Evolutionary conservation across 257 asterid species (phyloP).

Genomic region (Solanum acaule): DNA sequence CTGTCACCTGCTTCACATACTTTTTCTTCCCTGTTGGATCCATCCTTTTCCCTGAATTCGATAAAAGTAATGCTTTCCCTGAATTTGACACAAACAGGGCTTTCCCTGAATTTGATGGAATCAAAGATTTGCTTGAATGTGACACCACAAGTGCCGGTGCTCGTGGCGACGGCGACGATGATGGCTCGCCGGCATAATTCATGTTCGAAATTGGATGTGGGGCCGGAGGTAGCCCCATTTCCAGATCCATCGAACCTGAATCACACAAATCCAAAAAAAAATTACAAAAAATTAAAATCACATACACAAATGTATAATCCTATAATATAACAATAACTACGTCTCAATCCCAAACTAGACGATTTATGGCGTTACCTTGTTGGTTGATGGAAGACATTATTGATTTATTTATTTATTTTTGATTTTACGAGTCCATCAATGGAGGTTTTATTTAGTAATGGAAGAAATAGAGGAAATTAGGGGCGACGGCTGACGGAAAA

Average conservation of each 20-base stretch:
- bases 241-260: constrained; percentile 38
- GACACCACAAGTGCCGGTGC: constrained; percentile 54
- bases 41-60: constrained; percentile 53
- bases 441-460: neutral
- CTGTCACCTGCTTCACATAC: constrained; percentile 90
- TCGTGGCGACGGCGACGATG: constrained; percentile 40
- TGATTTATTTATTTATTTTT: neutral
- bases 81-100: constrained; percentile 39
- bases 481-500: neutral
- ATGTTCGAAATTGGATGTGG: neutral
- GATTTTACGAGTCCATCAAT: neutral
- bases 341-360: neutral
- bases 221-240: constrained; percentile 20
- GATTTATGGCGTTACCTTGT: neutral
- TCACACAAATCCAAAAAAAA: neutral
- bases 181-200: neutral
- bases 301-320: neutral
- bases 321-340: neutral
- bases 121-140: constrained; percentile 22
- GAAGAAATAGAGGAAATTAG: neutral
- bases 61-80: constrained; percentile 48
- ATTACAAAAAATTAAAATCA: neutral
- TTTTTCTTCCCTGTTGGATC: constrained; percentile 38
- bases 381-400: neutral
- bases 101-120: constrained; percentile 41